Percentiles rank a stretch among this genome's conserved stretches.
phyloP scores from a whole-genome alignment of 2,329 filamentous ascomycete genomes.

The Nemania diffusa region DNA sequence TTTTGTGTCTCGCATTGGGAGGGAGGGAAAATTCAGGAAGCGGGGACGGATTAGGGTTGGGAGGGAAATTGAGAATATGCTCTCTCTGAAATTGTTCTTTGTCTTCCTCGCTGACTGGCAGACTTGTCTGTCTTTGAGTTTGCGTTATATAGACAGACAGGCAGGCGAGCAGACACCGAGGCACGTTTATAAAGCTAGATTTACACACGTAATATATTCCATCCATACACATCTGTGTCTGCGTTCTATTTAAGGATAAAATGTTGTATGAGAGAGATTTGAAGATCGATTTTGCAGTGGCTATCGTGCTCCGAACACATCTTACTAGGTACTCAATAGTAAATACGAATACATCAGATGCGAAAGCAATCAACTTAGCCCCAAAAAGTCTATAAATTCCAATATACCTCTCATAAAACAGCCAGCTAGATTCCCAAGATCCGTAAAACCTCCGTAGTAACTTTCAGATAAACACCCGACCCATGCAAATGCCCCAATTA shows the following conservation, averaged over 20 bases:
- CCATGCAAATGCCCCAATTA: constrained; percentile 39
- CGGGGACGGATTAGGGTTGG: constrained; percentile 6
- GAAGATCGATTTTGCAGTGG: background rate
- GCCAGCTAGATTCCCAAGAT: constrained; percentile 8
- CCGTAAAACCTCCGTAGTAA: constrained; percentile 10
- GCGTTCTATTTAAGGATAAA: background rate
- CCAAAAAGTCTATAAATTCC: constrained; percentile 6
- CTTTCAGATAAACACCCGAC: constrained; percentile 12
- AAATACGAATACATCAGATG: background rate
- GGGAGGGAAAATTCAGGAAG: constrained; percentile 15
- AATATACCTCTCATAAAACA: background rate
- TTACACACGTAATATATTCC: constrained; percentile 24
- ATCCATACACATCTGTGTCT: background rate
- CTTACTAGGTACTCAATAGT: background rate
- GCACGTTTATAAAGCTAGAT: constrained; percentile 3
- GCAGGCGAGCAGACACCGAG: background rate
- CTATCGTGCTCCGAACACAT: background rate
- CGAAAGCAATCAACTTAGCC: background rate
- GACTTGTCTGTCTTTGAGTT: background rate
- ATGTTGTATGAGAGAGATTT: background rate
- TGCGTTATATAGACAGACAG: background rate
- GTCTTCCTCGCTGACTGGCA: background rate
- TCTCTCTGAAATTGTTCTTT: constrained; percentile 6
- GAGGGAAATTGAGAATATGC: constrained; percentile 2
- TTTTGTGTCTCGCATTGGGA: constrained; percentile 8